Conservation (phyloP, 495 filamentous ascomycete species). For the Lasiosphaeria ovina region DNA sequence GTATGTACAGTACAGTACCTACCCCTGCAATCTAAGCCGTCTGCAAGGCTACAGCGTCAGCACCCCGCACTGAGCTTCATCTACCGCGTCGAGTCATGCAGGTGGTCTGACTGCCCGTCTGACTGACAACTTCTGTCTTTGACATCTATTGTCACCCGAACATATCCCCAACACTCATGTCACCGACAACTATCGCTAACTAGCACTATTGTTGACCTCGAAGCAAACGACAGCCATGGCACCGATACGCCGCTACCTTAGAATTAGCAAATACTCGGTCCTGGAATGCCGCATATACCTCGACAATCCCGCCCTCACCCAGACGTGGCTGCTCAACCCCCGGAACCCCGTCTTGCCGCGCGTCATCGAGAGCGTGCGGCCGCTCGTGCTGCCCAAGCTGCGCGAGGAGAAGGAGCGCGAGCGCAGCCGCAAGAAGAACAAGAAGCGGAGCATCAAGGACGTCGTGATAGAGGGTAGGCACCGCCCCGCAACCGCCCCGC, state of each 20-base stretch:
- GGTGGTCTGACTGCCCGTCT: too few species aligned
- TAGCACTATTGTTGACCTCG: not conserved
- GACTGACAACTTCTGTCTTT: too few species aligned
- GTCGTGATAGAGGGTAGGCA: constrained; percentile 72
- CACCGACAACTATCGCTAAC: not conserved
- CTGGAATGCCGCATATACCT: constrained; percentile 94
- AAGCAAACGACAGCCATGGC: constrained; percentile 53
- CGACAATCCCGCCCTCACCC: constrained; percentile 76
- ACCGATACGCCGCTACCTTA: constrained; percentile 77
- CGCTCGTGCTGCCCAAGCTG: constrained; percentile 83
- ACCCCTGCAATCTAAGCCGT: too few species aligned
- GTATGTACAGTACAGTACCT: too few species aligned
- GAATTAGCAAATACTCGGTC: constrained; percentile 84
- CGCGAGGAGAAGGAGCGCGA: constrained; percentile 77
- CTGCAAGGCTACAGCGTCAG: too few species aligned
- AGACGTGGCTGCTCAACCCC: constrained; percentile 77
- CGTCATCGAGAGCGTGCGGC: constrained; percentile 78
- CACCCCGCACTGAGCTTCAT: too few species aligned
- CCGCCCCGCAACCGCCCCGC: not conserved
- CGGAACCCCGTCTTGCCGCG: constrained; percentile 71
- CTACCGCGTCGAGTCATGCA: too few species aligned
- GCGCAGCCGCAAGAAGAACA: constrained; percentile 55
- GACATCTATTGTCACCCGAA: too few species aligned
- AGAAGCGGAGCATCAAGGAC: constrained; percentile 80
- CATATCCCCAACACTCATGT: not conserved